Conservation (phyloP, 129 eudicot genomes). For the Flaveria bidentis region DNA sequence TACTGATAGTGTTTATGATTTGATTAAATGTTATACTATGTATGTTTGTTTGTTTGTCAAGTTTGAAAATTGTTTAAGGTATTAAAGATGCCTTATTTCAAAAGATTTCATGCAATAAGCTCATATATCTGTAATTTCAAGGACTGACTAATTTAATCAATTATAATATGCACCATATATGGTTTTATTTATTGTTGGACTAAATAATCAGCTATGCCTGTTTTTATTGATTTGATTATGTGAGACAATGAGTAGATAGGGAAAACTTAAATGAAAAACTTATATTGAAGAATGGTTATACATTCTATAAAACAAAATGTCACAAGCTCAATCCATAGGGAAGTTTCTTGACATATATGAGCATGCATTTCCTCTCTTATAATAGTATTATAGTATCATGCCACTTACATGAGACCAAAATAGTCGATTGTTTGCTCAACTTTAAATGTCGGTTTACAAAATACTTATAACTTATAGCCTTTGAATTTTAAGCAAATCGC, state of each 20-base stretch:
- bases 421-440: not conserved
- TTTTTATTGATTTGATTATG: constrained; percentile 1
- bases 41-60: no score
- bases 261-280: not conserved
- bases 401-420: constrained; percentile 11
- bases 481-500: not conserved
- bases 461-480: constrained; percentile 1
- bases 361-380: not conserved
- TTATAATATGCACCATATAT: not conserved
- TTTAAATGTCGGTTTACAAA: constrained; percentile 3
- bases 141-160: constrained; percentile 9
- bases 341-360: not conserved
- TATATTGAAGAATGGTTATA: not conserved
- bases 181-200: not conserved
- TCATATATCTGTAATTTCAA: not conserved
- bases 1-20: no score
- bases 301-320: not conserved
- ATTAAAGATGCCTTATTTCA: not conserved
- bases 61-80: not conserved
- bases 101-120: constrained; percentile 3
- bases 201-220: not conserved
- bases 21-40: not conserved
- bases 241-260: not conserved
- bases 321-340: constrained; percentile 9
- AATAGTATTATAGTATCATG: constrained; percentile 2